Evolutionary conservation across 2,329 filamentous ascomycete genomes (phyloP), one percentile per base, ranked within the genome.

Genomic region (Canariomyces notabilis): DNA sequence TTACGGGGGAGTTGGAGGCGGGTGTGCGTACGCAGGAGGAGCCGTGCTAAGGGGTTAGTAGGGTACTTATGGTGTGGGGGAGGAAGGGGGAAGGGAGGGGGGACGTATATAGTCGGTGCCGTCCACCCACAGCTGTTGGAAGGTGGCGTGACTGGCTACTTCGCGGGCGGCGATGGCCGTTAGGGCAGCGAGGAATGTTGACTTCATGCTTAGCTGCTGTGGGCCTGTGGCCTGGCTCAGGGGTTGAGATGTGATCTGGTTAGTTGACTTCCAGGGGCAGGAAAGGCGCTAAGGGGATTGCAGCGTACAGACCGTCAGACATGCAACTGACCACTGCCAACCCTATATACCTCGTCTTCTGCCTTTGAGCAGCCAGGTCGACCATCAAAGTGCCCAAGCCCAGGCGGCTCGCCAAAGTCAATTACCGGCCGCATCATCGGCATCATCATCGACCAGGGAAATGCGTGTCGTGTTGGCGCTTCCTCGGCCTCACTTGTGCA

Each of bases 61-160:
- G 34, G 35, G 14, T 49, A 38, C 7, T 21, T 3, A 29, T 4
- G 26, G 26, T n/a, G n/a, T n/a, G n/a, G n/a, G n/a, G n/a, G n/a
- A n/a, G 14, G 26, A 2, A 20, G 6, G 7, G 8, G 14, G 7
- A 18, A 32, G 7, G 18, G 12, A 32, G 42, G 32, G 46, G 20
- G 22, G 46, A 67, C 58, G 57, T 67, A 60, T 67, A 63, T 63
- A 64, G 52, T 66, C 72, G 19, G 66, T 60, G 9, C 67, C 70
- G 44, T 70, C 64, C 20, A 74, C 69, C 70, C 71, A 75, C 29
- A 75, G 61, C 12, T 73, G 61, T 53, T 77, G 74, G 63, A 75
- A 77, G 23, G 68, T 72, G 34, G 75, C 72, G 52, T 79, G 75
- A 40, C 65, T 67, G 38, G 67, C 57, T 14, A 65, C 71, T 21